Base-by-base conservation (phyloP, 441 rosid species). In the Melastoma candidum region DNA sequence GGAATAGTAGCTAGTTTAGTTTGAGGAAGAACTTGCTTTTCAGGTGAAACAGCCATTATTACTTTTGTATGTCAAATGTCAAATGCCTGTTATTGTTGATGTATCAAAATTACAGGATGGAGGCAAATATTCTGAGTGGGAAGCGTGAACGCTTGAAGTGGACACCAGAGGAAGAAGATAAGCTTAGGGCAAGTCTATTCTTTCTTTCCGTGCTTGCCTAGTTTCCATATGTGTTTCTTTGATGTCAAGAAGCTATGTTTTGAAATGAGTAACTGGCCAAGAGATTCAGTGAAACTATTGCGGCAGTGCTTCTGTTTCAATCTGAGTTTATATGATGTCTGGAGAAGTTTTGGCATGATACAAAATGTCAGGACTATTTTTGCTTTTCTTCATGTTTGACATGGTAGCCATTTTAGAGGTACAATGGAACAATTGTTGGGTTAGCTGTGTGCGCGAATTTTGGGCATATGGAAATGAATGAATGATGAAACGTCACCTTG, bases 131-230 rank as follows among this genome's bases (percentile, higher is more conserved):
- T 65, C 12, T 45, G 51, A 55, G 26, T 26, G 81, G 22, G 57
- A 80, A 69, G 71, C 74, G 82, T 13, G 76, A 63, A 63, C 71
- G 79, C 54, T 13, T 63, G 7, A 41, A 48, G 14, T 87, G 88
- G 90, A 74, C 64, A 22, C 51, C 66, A 29, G 79, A 71, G 54
- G 96, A 82, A 60, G 94, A 74, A 68, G 67, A 72, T 26, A 76
- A 70, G 77, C 68, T 78, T 29, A 65, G 43, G 82, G 86, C 75
- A 69, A 50, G 68, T 45, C 17, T 61, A 64, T 51, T 17, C 24
- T 7, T 9, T 17, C 26, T 25, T 44, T 7, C 25, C 24, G 14
- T 44, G 26, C 17, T 22, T 2, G 1, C 12, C 7, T 29, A 29
- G 3, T 46, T 11, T 7, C 22, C 22, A 17, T 17, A 17, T 17